phyloP scores from a whole-genome alignment of 2,329 filamentous ascomycete species.

The Fusarium sp. region DNA sequence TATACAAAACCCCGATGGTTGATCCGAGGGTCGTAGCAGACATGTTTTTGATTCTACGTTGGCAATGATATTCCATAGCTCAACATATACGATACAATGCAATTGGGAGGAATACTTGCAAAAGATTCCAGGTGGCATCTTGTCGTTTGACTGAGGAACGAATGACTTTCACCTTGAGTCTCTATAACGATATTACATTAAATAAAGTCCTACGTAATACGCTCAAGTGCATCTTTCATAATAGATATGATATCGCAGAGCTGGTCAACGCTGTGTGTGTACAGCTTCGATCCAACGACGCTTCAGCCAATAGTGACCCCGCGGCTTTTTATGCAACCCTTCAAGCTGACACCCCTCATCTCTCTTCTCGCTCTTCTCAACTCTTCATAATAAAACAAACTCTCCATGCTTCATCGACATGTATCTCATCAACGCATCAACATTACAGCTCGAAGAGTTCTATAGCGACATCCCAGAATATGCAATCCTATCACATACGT shows the following conservation, averaged over 20 bases:
- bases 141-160: too few species aligned
- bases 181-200: too few species aligned
- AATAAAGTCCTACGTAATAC: too few species aligned
- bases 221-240: too few species aligned
- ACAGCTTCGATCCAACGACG: not conserved
- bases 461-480: conserved; percentile 29
- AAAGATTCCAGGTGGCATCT: too few species aligned
- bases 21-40: too few species aligned
- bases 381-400: fast-evolving
- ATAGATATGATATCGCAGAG: not conserved
- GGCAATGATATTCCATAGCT: too few species aligned
- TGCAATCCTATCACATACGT: conserved; percentile 42
- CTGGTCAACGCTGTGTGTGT: not conserved
- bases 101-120: too few species aligned
- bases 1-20: not conserved
- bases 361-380: too few species aligned
- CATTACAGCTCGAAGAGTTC: conserved; percentile 29
- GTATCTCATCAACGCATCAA: conserved; percentile 39
- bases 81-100: too few species aligned
- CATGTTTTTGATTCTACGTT: too few species aligned
- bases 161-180: too few species aligned
- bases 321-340: not conserved
- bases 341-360: not conserved
- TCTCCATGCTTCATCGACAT: not conserved
- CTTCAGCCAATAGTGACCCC: not conserved